A percentile compares a stretch with the other conserved stretches of the same genome.
These are phyloP conservation scores for Venturia effusa DNA, from an alignment of 2,329 filamentous ascomycete species.

Conservation along the genomic window DNA sequence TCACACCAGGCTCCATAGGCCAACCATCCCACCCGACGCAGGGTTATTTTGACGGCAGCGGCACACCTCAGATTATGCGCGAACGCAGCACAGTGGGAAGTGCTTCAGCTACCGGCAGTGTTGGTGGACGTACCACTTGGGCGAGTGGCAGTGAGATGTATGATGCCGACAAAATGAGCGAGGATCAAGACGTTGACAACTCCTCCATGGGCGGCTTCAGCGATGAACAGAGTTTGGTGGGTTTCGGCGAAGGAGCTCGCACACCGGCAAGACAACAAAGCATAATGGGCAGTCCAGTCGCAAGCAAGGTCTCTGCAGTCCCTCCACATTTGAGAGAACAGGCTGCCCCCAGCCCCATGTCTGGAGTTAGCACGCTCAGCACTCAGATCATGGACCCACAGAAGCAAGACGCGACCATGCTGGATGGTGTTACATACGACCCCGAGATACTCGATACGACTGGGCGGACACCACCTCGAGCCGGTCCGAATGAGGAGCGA, in stretches of 20 bases:
- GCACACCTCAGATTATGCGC: slow-evolving; percentile 52
- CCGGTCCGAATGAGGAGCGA: slow-evolving; percentile 9
- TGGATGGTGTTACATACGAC: slow-evolving; percentile 37
- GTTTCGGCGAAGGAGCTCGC: slow-evolving; percentile 78
- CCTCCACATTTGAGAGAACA: slow-evolving; percentile 19
- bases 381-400: slow-evolving; percentile 25
- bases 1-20: slow-evolving; percentile 23
- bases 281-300: slow-evolving; percentile 71
- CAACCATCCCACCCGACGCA: slow-evolving; percentile 22
- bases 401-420: slow-evolving; percentile 30
- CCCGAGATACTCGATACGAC: slow-evolving; percentile 29
- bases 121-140: slow-evolving; percentile 56
- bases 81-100: slow-evolving; percentile 84
- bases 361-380: slow-evolving; percentile 20
- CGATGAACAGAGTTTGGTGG: slow-evolving; percentile 78
- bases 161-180: slow-evolving; percentile 61
- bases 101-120: slow-evolving; percentile 75
- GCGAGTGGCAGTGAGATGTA: slow-evolving; percentile 49
- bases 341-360: slow-evolving; percentile 22
- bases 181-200: slow-evolving; percentile 42
- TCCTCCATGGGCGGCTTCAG: slow-evolving; percentile 69
- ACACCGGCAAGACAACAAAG: slow-evolving; percentile 44
- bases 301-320: slow-evolving; percentile 29
- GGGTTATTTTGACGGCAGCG: slow-evolving; percentile 68
- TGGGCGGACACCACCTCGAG: slow-evolving; percentile 20